Evolutionary conservation across 2,329 filamentous ascomycete genomes (phyloP).

Genomic region (Celoporthe dispersa): DNA sequence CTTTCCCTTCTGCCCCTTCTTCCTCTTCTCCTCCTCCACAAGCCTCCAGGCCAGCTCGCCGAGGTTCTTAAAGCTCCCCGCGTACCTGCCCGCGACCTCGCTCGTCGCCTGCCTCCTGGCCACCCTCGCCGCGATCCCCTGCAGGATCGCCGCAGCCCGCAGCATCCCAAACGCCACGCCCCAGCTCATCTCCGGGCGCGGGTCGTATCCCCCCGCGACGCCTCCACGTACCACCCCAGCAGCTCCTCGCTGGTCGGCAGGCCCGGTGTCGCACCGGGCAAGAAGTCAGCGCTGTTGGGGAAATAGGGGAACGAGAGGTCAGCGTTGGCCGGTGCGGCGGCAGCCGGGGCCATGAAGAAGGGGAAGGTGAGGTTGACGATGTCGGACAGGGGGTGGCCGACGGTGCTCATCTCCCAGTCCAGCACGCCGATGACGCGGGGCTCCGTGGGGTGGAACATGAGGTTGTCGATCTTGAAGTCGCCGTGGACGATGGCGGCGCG

Average conservation of each 20-base stretch:
- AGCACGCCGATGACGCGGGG: slow-evolving; percentile 88
- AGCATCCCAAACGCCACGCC: slow-evolving; percentile 67
- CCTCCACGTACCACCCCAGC: slow-evolving; percentile 18
- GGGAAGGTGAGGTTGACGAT: slow-evolving; percentile 75
- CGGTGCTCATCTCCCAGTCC: slow-evolving; percentile 98
- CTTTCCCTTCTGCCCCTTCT: slow-evolving; percentile 27
- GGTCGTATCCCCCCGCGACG: slow-evolving; percentile 6
- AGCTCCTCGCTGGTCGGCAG: slow-evolving; percentile 40
- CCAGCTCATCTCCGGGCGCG: slow-evolving; percentile 59
- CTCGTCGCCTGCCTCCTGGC: slow-evolving; percentile 89
- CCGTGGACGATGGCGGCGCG: slow-evolving; percentile 84
- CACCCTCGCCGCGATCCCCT: slow-evolving; percentile 90
- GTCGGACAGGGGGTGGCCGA: slow-evolving; percentile 94
- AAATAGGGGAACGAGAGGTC: slow-evolving; percentile 32
- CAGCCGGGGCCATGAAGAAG: slow-evolving; percentile 45
- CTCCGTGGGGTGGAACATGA: slow-evolving; percentile 88
- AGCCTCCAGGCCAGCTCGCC: slow-evolving; percentile 79
- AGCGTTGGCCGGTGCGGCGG: slow-evolving; percentile 33
- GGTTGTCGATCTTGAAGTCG: slow-evolving; percentile 94
- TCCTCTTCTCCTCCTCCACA: slow-evolving; percentile 54
- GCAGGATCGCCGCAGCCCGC: slow-evolving; percentile 66
- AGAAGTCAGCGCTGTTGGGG: slow-evolving; percentile 56
- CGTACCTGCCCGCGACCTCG: slow-evolving; percentile 76
- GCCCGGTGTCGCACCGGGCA: slow-evolving; percentile 66
- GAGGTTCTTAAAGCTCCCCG: slow-evolving; percentile 68